These are phyloP conservation scores for Daldinia sp. DNA, from an alignment of 2,329 filamentous ascomycete genomes.

Conservation along the genomic window DNA sequence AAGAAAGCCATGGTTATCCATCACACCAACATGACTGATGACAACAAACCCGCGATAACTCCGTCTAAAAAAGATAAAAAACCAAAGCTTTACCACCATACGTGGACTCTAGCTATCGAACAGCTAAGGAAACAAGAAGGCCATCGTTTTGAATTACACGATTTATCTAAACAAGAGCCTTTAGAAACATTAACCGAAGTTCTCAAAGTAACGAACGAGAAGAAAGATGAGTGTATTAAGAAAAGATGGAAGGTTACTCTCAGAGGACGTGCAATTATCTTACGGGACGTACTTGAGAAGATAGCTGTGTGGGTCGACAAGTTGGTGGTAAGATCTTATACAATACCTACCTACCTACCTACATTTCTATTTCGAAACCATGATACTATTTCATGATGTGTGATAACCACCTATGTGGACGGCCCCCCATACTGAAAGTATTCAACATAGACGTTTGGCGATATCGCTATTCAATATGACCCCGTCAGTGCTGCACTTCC, in stretches of 20 bases:
- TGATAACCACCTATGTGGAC: neutral
- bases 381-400: neutral
- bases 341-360: neutral
- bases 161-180: neutral
- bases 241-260: conserved; percentile 1
- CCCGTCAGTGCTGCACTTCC: conserved; percentile 1
- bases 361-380: neutral
- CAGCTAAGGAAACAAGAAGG: conserved; percentile 1
- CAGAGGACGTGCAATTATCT: neutral
- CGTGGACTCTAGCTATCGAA: neutral
- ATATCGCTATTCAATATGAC: neutral
- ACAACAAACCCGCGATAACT: neutral
- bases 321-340: neutral
- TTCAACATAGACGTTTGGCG: neutral
- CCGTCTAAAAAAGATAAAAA: neutral
- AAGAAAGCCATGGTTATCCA: neutral
- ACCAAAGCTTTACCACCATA: neutral
- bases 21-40: neutral
- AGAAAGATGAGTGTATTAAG: conserved; percentile 3
- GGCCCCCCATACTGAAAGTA: neutral
- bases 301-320: neutral
- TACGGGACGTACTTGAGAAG: conserved; percentile 1
- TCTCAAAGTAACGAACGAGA: neutral
- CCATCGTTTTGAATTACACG: neutral
- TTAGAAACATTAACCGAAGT: neutral